Percentiles rank a stretch among this genome's conserved stretches.
Evolutionary conservation across 257 asterid genomes (phyloP).

Genomic region (Nyctanthes arbortristis): DNA sequence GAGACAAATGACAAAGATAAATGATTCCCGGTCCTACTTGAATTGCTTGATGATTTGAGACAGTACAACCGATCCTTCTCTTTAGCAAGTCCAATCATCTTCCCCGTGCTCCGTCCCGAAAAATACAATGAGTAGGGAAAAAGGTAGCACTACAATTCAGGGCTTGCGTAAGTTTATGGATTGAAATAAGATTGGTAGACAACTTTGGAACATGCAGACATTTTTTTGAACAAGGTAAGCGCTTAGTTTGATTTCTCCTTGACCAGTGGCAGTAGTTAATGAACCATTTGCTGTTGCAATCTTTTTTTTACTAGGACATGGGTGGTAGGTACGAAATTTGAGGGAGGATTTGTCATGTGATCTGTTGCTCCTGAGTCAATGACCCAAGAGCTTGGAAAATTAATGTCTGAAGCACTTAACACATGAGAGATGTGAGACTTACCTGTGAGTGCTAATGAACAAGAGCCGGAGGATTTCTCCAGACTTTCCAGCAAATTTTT

Average conservation of each 20-base stretch:
- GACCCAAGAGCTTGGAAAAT: not conserved
- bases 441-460: not conserved
- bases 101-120: not conserved
- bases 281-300: not conserved
- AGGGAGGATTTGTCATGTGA: constrained; percentile 1
- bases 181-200: not conserved
- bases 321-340: not conserved
- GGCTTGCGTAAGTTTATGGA: constrained; percentile 2
- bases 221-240: not conserved
- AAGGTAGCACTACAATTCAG: not conserved
- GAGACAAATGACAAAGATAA: not conserved
- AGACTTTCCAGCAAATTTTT: too few relatives aligned
- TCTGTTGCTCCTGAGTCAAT: constrained; percentile 13
- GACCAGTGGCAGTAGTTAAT: not conserved
- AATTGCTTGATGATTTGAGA: not conserved
- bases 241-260: not conserved
- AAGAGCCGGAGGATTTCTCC: not conserved
- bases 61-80: not conserved
- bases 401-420: not conserved
- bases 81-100: constrained; percentile 14
- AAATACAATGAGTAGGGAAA: not conserved
- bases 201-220: constrained; percentile 14
- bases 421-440: not conserved
- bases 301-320: constrained; percentile 8
- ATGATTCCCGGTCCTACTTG: not conserved